These are phyloP conservation scores for Pestalotiopsis fici DNA, from an alignment of 2,329 filamentous ascomycete species.

Conservation along the genomic window DNA sequence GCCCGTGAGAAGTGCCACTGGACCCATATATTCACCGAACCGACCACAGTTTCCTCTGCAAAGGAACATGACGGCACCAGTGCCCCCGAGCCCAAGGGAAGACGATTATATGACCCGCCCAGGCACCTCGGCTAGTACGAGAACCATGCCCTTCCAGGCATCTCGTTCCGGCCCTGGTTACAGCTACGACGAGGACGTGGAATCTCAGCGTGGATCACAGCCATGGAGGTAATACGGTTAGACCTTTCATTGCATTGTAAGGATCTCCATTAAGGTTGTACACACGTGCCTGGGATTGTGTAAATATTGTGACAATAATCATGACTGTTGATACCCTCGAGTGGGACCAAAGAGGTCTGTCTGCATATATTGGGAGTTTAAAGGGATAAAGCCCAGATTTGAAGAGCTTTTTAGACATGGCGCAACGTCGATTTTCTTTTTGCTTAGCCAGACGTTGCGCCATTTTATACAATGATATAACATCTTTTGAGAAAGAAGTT, in stretches of 20 bases:
- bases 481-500: not conserved
- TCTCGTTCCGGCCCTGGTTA: slow-evolving; percentile 29
- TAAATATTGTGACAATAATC: not conserved
- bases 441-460: not conserved
- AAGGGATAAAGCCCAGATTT: not conserved
- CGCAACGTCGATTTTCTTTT: not conserved
- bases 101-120: slow-evolving; percentile 28
- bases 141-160: slow-evolving; percentile 16
- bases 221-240: slow-evolving; percentile 10
- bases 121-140: slow-evolving; percentile 25
- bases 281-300: not conserved
- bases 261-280: not conserved
- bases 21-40: slow-evolving; percentile 31
- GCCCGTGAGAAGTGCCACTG: slow-evolving; percentile 41
- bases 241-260: not conserved
- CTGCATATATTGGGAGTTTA: not conserved
- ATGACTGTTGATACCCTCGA: not conserved
- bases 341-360: not conserved
- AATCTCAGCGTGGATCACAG: slow-evolving; percentile 27
- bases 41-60: slow-evolving; percentile 37
- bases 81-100: slow-evolving; percentile 28
- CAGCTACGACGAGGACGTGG: slow-evolving; percentile 32
- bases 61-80: slow-evolving; percentile 47
- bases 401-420: not conserved
- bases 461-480: not conserved